Conservation (phyloP, 352 stramenopile genomes). For the Phytophthora brassicae region DNA sequence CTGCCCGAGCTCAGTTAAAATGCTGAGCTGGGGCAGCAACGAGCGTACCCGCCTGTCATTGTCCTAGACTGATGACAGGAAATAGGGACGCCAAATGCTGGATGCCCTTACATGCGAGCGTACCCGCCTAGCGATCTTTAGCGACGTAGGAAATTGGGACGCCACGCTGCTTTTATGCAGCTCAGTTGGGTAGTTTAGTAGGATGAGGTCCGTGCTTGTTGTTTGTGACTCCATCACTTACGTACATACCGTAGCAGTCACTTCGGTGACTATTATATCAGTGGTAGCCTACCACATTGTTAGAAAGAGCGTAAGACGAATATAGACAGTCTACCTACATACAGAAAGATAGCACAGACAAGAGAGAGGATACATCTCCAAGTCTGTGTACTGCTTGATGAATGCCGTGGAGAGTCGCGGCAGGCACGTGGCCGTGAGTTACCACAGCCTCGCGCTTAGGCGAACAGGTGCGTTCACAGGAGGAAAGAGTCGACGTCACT, state of each 20-base stretch:
- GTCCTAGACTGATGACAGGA: slow-evolving; percentile 13
- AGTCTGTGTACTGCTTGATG: slow-evolving; percentile 32
- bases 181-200: slow-evolving; percentile 20
- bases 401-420: slow-evolving; percentile 36
- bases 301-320: slow-evolving; percentile 20
- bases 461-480: too few species aligned
- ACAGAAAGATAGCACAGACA: not conserved
- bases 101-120: slow-evolving; percentile 25
- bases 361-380: too few species aligned
- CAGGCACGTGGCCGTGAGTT: slow-evolving; percentile 23
- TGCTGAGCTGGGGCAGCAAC: slow-evolving; percentile 3
- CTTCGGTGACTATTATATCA: too few species aligned
- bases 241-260: too few species aligned
- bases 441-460: too few species aligned
- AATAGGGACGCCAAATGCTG: slow-evolving; percentile 28
- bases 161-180: slow-evolving; percentile 32
- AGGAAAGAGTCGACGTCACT: too few species aligned
- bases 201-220: slow-evolving; percentile 25
- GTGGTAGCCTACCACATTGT: too few species aligned
- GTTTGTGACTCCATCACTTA: slow-evolving; percentile 20
- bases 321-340: slow-evolving; percentile 11
- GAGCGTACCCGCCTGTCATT: slow-evolving; percentile 30
- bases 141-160: slow-evolving; percentile 28
- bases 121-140: slow-evolving; percentile 28
- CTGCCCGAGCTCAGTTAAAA: not conserved